phyloP scores from a whole-genome alignment of 495 filamentous ascomycete species.

The Filosporella fistucella region DNA sequence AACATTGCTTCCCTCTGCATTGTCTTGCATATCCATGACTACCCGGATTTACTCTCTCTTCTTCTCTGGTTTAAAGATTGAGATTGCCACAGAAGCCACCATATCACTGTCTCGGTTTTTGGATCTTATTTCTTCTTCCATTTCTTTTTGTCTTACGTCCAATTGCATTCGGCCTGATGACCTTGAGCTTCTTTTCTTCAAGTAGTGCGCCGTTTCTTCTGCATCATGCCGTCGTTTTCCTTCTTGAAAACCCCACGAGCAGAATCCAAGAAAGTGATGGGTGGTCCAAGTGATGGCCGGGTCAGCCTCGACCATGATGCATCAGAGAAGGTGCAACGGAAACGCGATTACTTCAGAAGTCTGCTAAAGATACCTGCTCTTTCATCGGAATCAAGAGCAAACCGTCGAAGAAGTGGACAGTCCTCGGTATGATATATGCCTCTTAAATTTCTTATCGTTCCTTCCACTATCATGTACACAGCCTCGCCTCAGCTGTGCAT shows the following conservation, averaged over 20 bases:
- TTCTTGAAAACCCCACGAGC: conserved; percentile 17
- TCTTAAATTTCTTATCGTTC: neutral
- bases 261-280: conserved; percentile 3
- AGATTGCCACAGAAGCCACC: no score
- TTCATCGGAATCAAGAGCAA: conserved; percentile 25
- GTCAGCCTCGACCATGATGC: conserved; percentile 5
- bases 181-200: conserved; percentile 1
- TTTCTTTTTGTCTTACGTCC: conserved; percentile 9
- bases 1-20: no score
- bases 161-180: conserved; percentile 16
- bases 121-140: conserved; percentile 24
- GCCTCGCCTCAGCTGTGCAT: no score
- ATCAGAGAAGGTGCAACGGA: conserved; percentile 27
- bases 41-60: no score
- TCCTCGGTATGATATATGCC: conserved; percentile 20
- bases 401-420: conserved; percentile 17
- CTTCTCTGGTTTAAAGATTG: no score
- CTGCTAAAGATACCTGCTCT: conserved; percentile 25
- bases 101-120: no score
- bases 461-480: no score
- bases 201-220: neutral
- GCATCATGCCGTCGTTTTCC: conserved; percentile 23
- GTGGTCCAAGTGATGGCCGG: no score
- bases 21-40: no score
- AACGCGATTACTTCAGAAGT: conserved; percentile 31